Conservation (phyloP, 2,329 filamentous ascomycete species). For the Hypoxylon sp. region DNA sequence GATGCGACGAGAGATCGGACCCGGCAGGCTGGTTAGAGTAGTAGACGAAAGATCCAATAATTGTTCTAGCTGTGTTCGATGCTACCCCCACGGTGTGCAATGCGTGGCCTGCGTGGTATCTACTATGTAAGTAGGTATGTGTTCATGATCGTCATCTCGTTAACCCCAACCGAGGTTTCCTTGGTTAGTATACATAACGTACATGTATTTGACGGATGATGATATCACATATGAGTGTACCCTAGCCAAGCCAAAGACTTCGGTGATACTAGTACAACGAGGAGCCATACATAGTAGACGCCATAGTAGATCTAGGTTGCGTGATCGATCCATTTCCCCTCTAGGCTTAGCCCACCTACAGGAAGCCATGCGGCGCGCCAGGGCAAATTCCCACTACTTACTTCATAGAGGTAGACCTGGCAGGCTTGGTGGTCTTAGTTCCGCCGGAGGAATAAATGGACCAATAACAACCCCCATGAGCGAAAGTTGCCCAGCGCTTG, state of each 20-base stretch:
- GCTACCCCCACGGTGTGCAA: slow-evolving; percentile 24
- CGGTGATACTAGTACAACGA: slow-evolving; percentile 7
- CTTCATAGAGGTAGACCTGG: slow-evolving; percentile 15
- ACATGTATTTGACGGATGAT: slow-evolving; percentile 10
- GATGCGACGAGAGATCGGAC: slow-evolving; percentile 33
- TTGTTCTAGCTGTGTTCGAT: slow-evolving; percentile 19
- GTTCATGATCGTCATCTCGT: slow-evolving; percentile 20
- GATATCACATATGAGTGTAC: slow-evolving; percentile 24
- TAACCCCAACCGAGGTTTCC: slow-evolving; percentile 4
- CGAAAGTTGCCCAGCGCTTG: slow-evolving; percentile 9
- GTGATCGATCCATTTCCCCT: slow-evolving; percentile 32
- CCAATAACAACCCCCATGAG: slow-evolving; percentile 28
- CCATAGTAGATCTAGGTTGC: slow-evolving; percentile 37
- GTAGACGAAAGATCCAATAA: slow-evolving; percentile 23
- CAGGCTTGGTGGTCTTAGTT: slow-evolving; percentile 8
- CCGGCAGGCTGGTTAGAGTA: slow-evolving; percentile 34
- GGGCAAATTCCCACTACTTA: slow-evolving; percentile 18
- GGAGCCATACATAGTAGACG: slow-evolving; percentile 17
- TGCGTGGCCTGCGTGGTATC: not conserved
- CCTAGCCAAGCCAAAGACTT: not conserved
- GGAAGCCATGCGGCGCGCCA: slow-evolving; percentile 14
- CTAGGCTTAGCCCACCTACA: slow-evolving; percentile 14
- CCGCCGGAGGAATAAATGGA: slow-evolving; percentile 19
- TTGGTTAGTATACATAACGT: slow-evolving; percentile 1
- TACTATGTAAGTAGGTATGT: not conserved